Base-by-base conservation (phyloP, 257 asterid genomes). In the Solanum rostratum region DNA sequence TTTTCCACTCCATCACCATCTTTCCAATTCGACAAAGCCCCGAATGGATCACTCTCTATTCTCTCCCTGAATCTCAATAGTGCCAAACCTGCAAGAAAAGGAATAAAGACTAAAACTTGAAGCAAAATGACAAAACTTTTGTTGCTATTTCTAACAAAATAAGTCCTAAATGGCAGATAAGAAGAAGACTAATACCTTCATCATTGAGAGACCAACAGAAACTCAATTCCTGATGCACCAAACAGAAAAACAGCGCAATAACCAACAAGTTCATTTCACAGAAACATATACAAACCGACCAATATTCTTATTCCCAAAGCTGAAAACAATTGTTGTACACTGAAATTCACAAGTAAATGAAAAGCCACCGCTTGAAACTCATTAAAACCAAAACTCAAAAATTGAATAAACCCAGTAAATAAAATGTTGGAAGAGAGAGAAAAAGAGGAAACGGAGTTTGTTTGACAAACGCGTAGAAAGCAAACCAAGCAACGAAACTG, bases 21-120 rank as follows among this genome's bases (percentile, higher is more conserved):
- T 19, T 81, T 88, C 99, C 99, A 94, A 89, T 90, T 88, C 20
- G 90, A 87, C 84, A 95, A 86, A 69, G 91, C 93, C 82, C 94
- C 94, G 53, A 84, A 53, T 11, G 98, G 98, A 89, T 94, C 98
- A 81, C 86, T 86, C 22, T 39, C 84, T 33, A 93, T 90, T 46
- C 86, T 87, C 83, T 91, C 97, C 86, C 88, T 91, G 83, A 92
- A 87, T 86, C 90, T 94, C 90, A 93, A 84, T 90, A 94, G 89
- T 73, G 92, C 91, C 85, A 90, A 50, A 73, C 99, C 99, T 96
- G 86, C 68, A 83, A 43, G 6, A 54, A 80, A 55, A 6, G 60
- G 33, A 46, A 37, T 74, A 49, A 76, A 76, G 82, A 78, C 29
- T 27, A 5, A 78, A 27, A 15, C 45, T 46, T 76, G 20, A 76